These are phyloP conservation scores for Alternaria dauci DNA, from an alignment of 2,329 filamentous ascomycete species.

Conservation along the genomic window DNA sequence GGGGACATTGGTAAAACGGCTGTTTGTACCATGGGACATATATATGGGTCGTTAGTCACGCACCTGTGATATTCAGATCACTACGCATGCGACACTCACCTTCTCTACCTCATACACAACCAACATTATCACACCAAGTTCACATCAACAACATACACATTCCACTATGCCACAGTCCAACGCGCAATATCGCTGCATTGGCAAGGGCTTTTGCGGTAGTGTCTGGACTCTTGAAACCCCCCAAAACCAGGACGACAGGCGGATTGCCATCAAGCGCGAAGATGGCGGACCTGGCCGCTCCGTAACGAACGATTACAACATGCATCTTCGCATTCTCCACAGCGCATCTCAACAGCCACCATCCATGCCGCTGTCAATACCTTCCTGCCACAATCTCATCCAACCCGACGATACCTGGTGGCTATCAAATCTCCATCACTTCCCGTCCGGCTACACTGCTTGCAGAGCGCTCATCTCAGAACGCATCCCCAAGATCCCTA, in stretches of 20 bases:
- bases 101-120: background rate
- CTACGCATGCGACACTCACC: background rate
- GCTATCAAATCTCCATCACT: conserved; percentile 10
- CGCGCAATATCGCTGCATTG: conserved; percentile 23
- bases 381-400: conserved; percentile 19
- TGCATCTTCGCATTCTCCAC: conserved; percentile 19
- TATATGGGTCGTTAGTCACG: too few species aligned
- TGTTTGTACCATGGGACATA: too few species aligned
- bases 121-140: background rate
- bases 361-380: conserved; percentile 10
- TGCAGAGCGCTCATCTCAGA: conserved; percentile 22
- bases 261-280: conserved; percentile 27
- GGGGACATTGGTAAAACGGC: too few species aligned
- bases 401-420: conserved; percentile 20
- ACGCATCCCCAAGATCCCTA: conserved; percentile 22
- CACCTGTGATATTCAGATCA: too few species aligned
- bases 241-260: background rate
- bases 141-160: background rate
- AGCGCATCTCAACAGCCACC: conserved; percentile 8
- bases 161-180: background rate
- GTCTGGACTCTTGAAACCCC: conserved; percentile 22
- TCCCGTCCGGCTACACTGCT: conserved; percentile 22
- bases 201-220: conserved; percentile 30
- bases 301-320: conserved; percentile 28
- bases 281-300: conserved; percentile 29